Base-by-base conservation (phyloP, 108 stramenopile genomes). In the Seminavis robusta region DNA sequence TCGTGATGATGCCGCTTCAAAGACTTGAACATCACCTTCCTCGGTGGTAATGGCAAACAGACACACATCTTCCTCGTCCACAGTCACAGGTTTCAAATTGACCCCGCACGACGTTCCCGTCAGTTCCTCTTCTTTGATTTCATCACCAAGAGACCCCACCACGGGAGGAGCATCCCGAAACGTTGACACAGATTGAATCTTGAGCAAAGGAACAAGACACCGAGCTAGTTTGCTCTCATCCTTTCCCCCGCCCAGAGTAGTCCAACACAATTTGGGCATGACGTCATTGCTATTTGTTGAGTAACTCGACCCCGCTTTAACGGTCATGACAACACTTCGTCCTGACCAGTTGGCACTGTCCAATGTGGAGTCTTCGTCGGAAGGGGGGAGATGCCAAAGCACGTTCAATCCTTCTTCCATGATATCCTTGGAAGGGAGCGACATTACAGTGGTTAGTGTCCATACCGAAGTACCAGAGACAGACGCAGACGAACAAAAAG, bases 41-140 rank as follows among this genome's bases (percentile, higher is more conserved):
- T 63, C 58, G 40, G 79, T 62, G 0, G 84, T 90, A n/a, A 90
- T 65, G 17, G 89, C 72, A 42, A 86, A 84, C 61, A 86, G 82
- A 43, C 52, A 68, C 25, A 56, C 43, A 33, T 41, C 47, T n/a
- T 47, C 70, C 19, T 61, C 63, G 23, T n/a, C n/a, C n/a, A n/a
- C n/a, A n/a, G n/a, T n/a, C n/a, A n/a, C n/a, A n/a, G n/a, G n/a
- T n/a, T n/a, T n/a, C n/a, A n/a, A n/a, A n/a, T n/a, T n/a, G n/a
- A n/a, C n/a, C n/a, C n/a, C n/a, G n/a, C n/a, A n/a, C n/a, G n/a
- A n/a, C n/a, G 10, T 5, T 4, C 23, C 27, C 2, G 57, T 53
- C 6, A 58, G 45, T 13, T 11, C 19, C 20, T 67, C 66, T 17
- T 47, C 44, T 9, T 33, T 56, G 57, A 46, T 26, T 10, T 63